Conservation (phyloP, 2,329 filamentous ascomycete species). For the Botrytis fragariae region DNA sequence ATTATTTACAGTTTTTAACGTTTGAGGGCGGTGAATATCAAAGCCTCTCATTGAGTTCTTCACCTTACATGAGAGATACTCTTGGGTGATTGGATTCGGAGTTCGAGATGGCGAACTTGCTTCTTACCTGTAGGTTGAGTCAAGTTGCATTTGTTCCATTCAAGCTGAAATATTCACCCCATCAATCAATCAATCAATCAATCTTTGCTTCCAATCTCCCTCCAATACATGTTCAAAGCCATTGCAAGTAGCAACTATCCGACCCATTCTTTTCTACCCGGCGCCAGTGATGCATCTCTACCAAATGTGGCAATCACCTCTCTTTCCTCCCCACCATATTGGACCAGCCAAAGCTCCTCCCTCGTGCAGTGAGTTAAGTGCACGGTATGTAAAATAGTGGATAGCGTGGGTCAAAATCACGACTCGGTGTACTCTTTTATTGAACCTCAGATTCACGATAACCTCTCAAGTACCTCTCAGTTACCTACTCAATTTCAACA, state of each 20-base stretch:
- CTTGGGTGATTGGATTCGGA: background rate
- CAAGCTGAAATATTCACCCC: slow-evolving; percentile 2
- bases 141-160: background rate
- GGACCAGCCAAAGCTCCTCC: slow-evolving; percentile 3
- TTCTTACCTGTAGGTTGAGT: background rate
- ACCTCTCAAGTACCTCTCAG: background rate
- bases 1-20: slow-evolving; percentile 14
- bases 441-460: background rate
- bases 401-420: background rate
- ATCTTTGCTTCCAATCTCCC: background rate
- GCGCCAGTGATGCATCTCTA: background rate
- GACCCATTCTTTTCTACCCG: background rate
- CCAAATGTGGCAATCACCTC: slow-evolving; percentile 17
- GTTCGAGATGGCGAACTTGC: slow-evolving; percentile 2
- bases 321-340: background rate
- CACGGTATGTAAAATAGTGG: slow-evolving; percentile 4
- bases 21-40: slow-evolving; percentile 14
- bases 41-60: background rate
- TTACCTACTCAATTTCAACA: background rate
- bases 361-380: background rate
- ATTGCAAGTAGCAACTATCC: background rate
- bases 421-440: background rate
- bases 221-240: background rate
- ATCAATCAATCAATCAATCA: background rate
- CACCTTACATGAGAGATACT: background rate